A percentile compares a stretch with the other conserved stretches of the same genome.
Conservation (phyloP, 768 basidiomycete species). For the Pholiota microspora region DNA sequence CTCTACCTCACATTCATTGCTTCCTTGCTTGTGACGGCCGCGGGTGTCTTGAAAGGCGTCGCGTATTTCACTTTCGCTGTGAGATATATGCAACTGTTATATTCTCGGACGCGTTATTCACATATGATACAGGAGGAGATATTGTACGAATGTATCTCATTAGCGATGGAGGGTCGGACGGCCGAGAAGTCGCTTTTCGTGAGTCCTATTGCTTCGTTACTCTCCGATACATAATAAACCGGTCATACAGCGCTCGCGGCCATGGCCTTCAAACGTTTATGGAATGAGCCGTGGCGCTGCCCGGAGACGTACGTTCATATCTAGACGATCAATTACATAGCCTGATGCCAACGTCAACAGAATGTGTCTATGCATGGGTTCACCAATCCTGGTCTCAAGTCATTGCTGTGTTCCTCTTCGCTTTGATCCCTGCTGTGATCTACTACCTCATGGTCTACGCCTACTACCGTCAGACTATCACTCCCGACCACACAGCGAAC, state of each 20-base stretch:
- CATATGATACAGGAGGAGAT: constrained; percentile 31
- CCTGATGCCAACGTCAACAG: constrained; percentile 19
- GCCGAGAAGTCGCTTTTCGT: constrained; percentile 38
- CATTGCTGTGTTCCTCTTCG: constrained; percentile 35
- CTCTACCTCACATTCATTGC: constrained; percentile 33
- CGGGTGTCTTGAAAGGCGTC: constrained; percentile 33
- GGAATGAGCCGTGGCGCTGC: constrained; percentile 25
- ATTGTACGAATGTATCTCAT: constrained; percentile 32
- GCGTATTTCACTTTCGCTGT: constrained; percentile 39
- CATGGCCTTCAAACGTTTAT: constrained; percentile 29
- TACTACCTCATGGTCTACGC: constrained; percentile 36
- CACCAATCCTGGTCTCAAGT: constrained; percentile 35
- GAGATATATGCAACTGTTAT: constrained; percentile 14
- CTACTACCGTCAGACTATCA: constrained; percentile 38
- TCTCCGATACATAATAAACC: background rate
- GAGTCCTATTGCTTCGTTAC: constrained; percentile 5
- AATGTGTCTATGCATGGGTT: constrained; percentile 38
- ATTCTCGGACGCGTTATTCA: background rate
- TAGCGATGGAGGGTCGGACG: constrained; percentile 31
- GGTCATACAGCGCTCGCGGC: constrained; percentile 25
- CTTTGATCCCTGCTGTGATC: constrained; percentile 32
- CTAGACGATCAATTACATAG: background rate
- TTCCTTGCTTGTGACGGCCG: constrained; percentile 31
- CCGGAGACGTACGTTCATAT: constrained; percentile 29
- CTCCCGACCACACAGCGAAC: constrained; percentile 35